Conservation (phyloP, 208 protist genomes). For the Trypanosoma cruzi region DNA sequence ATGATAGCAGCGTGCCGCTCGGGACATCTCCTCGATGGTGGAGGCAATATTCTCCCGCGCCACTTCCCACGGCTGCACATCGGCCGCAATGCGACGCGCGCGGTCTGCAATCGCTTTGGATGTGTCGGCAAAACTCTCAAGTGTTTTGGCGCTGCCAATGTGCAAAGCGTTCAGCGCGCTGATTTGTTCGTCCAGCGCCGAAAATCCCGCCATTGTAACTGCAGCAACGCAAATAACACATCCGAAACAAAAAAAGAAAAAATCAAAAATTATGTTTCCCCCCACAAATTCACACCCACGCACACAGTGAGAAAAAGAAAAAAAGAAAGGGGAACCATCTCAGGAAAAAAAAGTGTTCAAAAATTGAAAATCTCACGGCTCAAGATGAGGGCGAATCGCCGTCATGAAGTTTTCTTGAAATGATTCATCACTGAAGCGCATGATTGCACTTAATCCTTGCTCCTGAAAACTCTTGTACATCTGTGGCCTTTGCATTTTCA, state of each 20-base stretch:
- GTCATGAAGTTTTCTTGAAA: slow-evolving; percentile 22
- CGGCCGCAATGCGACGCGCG: slow-evolving; percentile 63
- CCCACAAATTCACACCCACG: slow-evolving; percentile 9
- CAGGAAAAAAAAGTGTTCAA: neutral
- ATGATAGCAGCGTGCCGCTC: slow-evolving; percentile 85
- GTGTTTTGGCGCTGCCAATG: slow-evolving; percentile 56
- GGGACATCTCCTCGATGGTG: slow-evolving; percentile 87
- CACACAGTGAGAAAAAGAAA: neutral
- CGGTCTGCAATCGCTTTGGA: slow-evolving; percentile 69
- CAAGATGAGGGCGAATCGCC: slow-evolving; percentile 16
- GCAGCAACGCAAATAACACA: neutral
- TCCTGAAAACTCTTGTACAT: slow-evolving; percentile 43
- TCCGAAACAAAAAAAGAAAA: slow-evolving; percentile 13
- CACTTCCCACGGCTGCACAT: slow-evolving; percentile 87
- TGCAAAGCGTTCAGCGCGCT: slow-evolving; percentile 70
- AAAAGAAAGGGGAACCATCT: neutral
- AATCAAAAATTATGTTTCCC: neutral
- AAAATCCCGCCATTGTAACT: slow-evolving; percentile 44
- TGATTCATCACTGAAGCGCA: slow-evolving; percentile 30
- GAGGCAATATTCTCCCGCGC: slow-evolving; percentile 85
- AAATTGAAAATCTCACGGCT: neutral
- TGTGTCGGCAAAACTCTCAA: slow-evolving; percentile 86
- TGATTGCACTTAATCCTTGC: slow-evolving; percentile 21
- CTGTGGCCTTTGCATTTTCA: slow-evolving; percentile 30
- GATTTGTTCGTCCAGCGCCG: slow-evolving; percentile 73